Conservation (phyloP, 2,329 filamentous ascomycete genomes). For the Lachnellula suecica region DNA sequence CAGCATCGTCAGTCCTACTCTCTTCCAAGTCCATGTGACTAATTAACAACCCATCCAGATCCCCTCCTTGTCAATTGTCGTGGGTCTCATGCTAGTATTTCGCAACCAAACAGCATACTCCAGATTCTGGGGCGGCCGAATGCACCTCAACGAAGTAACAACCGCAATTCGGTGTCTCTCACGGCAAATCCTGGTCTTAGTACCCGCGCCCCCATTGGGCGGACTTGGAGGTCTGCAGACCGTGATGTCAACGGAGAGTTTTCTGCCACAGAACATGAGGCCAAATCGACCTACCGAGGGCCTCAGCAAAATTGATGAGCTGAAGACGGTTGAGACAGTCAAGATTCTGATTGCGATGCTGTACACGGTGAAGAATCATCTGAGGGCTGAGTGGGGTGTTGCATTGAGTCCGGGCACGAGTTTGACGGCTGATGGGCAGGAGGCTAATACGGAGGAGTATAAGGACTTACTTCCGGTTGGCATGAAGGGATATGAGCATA, state of each 20-base stretch:
- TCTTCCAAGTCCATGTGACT: slow-evolving; percentile 8
- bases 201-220: slow-evolving; percentile 29
- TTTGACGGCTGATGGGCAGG: slow-evolving; percentile 31
- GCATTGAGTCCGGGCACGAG: slow-evolving; percentile 32
- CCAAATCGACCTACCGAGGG: slow-evolving; percentile 3
- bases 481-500: slow-evolving; percentile 53
- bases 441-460: slow-evolving; percentile 45
- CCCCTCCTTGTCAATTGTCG: slow-evolving; percentile 62
- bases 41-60: slow-evolving; percentile 38
- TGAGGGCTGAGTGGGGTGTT: slow-evolving; percentile 61
- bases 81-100: slow-evolving; percentile 67
- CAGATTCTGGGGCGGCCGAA: slow-evolving; percentile 55
- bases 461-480: slow-evolving; percentile 48
- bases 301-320: slow-evolving; percentile 23
- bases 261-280: slow-evolving; percentile 16
- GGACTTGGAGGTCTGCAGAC: slow-evolving; percentile 16
- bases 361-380: slow-evolving; percentile 63
- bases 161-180: slow-evolving; percentile 61
- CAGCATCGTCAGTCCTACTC: slow-evolving; percentile 46
- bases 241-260: slow-evolving; percentile 22
- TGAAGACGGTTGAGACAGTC: slow-evolving; percentile 56
- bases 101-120: slow-evolving; percentile 53
- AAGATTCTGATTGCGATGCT: slow-evolving; percentile 60
- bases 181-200: slow-evolving; percentile 47
- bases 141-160: slow-evolving; percentile 54